A percentile compares a stretch with the other conserved stretches of the same genome.
These are phyloP conservation scores for Dianthus caryophyllus DNA, from an alignment of 148 eudicot species.

Conservation along the genomic window DNA sequence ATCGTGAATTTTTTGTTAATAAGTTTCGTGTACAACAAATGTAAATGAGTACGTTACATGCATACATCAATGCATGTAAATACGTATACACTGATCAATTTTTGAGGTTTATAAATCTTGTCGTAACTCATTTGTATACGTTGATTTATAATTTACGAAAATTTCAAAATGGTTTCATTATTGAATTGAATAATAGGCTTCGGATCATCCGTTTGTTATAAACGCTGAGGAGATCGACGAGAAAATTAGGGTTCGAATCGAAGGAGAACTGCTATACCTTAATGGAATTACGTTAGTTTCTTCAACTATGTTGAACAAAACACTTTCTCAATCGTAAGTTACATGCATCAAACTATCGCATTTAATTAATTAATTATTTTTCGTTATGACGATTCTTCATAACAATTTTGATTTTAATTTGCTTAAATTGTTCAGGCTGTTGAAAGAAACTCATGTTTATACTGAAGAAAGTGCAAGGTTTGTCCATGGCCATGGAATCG, in stretches of 20 bases:
- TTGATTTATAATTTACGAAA: too few species aligned
- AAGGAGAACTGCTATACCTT: conserved; percentile 52
- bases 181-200: conserved; percentile 40
- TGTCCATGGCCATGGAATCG: conserved; percentile 62
- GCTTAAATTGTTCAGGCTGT: conserved; percentile 36
- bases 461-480: conserved; percentile 70
- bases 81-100: too few species aligned
- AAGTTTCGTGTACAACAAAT: too few species aligned
- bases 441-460: conserved; percentile 68
- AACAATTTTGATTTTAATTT: not conserved
- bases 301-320: conserved; percentile 54
- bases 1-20: not conserved
- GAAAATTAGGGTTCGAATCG: conserved; percentile 45
- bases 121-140: too few species aligned
- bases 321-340: conserved; percentile 47
- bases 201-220: conserved; percentile 50
- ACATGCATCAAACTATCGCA: too few species aligned
- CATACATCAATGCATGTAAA: too few species aligned
- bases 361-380: too few species aligned
- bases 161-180: too few species aligned
- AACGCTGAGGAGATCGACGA: conserved; percentile 48
- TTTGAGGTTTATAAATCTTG: too few species aligned
- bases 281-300: conserved; percentile 54
- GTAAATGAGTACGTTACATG: too few species aligned
- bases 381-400: too few species aligned